phyloP scores from a whole-genome alignment of 495 filamentous ascomycete genomes.

The Saxophila tyrrhenica region DNA sequence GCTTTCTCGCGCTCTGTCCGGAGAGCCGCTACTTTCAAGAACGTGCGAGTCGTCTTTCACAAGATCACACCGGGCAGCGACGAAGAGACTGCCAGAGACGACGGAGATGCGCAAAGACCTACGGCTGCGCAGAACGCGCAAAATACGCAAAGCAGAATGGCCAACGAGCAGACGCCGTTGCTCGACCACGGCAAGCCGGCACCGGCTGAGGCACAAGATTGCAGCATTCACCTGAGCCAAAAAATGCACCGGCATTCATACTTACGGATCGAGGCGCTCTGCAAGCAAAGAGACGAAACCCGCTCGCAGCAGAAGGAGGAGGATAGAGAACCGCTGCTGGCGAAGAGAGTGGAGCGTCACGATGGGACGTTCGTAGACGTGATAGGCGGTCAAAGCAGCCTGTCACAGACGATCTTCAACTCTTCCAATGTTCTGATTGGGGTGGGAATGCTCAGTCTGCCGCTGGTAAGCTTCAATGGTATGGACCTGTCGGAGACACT shows the following conservation, averaged over 20 bases:
- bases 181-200: neutral
- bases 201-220: neutral
- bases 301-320: conserved; percentile 31
- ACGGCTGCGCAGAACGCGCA: neutral
- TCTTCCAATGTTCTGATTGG: conserved; percentile 90
- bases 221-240: neutral
- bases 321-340: conserved; percentile 63
- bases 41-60: too few species aligned
- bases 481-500: too few species aligned
- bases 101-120: neutral
- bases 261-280: neutral
- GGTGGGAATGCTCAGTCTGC: conserved; percentile 82
- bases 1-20: too few species aligned
- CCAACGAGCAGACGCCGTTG: neutral
- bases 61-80: too few species aligned
- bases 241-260: neutral
- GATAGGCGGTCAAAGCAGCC: conserved; percentile 77
- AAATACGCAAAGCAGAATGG: neutral
- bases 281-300: neutral
- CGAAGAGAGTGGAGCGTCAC: conserved; percentile 72
- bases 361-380: conserved; percentile 74
- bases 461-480: too few species aligned
- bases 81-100: neutral
- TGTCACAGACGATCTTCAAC: conserved; percentile 92
- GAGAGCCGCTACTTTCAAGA: too few species aligned